Evolutionary conservation across 164 flowering plant genomes (phyloP), one percentile per base, ranked within the genome.

Genomic region (Hamamelis virginiana): DNA sequence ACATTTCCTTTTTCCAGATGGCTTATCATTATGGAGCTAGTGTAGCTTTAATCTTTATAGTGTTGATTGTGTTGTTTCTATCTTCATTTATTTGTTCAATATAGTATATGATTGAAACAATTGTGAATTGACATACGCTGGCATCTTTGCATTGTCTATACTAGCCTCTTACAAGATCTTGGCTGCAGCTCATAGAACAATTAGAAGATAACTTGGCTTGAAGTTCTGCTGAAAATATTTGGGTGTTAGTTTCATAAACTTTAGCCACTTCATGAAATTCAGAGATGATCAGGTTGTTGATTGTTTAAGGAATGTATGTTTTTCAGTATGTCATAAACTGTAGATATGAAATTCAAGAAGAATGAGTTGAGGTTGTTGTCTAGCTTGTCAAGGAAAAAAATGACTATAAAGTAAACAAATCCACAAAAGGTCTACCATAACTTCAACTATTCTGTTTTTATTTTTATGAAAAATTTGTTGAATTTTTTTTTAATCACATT

Each of bases 121-220:
- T 57, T 12, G 12, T 57, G 33, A 57, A 10, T 1, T 26, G 41
- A 59, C 63, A 51, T 0, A 46, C 15, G 38, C 50, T 2, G 28
- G 57, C 66, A 13, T 22, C 65, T 43, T 21, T 44, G 22, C 21
- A 22, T 45, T 11, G 8, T 61, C 11, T 25, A 19, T 61, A 15
- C 53, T 16, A 48, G 10, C 41, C 22, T 48, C 33, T 65, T 19
- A 27, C 16, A 18, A 27, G 26, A 18, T 28, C 25, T 10, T 45
- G 28, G 16, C 58, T 48, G 41, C 47, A 11, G 65, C 64, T 61
- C 33, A 21, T 61, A 3, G 15, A 25, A 22, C 23, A 14, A 38
- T 38, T 43, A 59, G 45, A 33, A 33, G 63, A 28, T 28, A 28
- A 59, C 63, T 59, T 59, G 45, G 63, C 27, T 59, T 16, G 21